Evolutionary conservation across 2,329 filamentous ascomycete genomes (phyloP), one percentile per base, ranked within the genome.

Genomic region (Fusarium praegraminearum): DNA sequence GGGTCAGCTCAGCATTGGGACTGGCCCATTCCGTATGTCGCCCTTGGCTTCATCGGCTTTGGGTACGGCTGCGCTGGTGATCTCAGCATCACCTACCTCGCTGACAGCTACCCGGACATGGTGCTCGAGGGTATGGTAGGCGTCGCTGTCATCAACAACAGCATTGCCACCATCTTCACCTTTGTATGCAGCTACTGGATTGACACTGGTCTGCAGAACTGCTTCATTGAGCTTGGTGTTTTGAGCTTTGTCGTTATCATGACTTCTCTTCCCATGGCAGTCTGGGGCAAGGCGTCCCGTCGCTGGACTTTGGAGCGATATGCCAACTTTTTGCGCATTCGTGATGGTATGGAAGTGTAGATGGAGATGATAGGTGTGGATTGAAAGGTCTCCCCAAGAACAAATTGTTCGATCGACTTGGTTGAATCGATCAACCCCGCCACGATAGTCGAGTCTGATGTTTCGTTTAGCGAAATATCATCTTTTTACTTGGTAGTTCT

Each of bases 21-120:
- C 36, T 88, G 86, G 86, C 84, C 82, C 2, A 78, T 78, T 11
- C 83, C 86, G 0, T 88, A 88, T 56, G 78, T 88, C 16, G 86
- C 85, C 3, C 77, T 88, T 1, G 86, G 84, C 5, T 83, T 88
- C 67, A 87, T 87, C 30, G 86, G 86, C 7, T 88, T 89, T 57
- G 86, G 86, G 3, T 88, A 86, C 76, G 86, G 86, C 10, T 88
- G 86, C 52, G 85, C 85, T 3, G 86, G 86, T 8, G 86, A 88
- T 75, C 73, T 89, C 60, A 81, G 82, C 56, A 82, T 86, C 79
- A 83, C 85, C 0, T 87, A 87, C 62, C 77, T 87, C 7, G 85
- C 85, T 69, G 86, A 87, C 62, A 83, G 83, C 5, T 87, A 87
- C 61, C 85, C 85, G 1, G 85, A 86, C 35, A 86, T 86, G 81